Conservation (phyloP, 2,329 filamentous ascomycete genomes). For the Fusarium piperis region DNA sequence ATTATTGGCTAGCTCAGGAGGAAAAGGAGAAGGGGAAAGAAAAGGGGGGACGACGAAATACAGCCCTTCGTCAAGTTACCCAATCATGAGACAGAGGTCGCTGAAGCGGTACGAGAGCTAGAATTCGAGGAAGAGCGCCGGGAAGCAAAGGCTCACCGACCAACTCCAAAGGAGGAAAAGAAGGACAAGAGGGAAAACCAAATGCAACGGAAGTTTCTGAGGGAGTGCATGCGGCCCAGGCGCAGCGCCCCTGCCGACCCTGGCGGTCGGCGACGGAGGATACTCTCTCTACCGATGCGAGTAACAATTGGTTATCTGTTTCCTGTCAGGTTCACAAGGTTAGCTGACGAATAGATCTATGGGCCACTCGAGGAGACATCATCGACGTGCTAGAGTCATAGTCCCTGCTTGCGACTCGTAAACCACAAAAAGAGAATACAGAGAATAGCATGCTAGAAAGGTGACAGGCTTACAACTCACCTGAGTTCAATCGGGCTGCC, state of each 20-base stretch:
- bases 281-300: conserved; percentile 52
- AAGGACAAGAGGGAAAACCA: conserved; percentile 51
- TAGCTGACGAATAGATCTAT: background rate
- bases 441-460: background rate
- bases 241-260: conserved; percentile 50
- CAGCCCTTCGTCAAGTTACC: conserved; percentile 35
- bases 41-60: background rate
- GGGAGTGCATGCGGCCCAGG: conserved; percentile 53
- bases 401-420: background rate
- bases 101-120: conserved; percentile 46
- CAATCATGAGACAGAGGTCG: conserved; percentile 46
- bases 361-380: background rate
- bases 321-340: background rate
- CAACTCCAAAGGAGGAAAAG: conserved; percentile 40
- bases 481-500: too few species aligned
- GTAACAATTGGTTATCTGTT: conserved; percentile 35
- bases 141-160: conserved; percentile 43
- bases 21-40: background rate
- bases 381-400: background rate
- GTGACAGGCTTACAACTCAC: too few species aligned
- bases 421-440: background rate
- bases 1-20: background rate
- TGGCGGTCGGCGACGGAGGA: conserved; percentile 47
- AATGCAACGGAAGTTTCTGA: conserved; percentile 51
- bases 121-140: conserved; percentile 45